Evolutionary conservation across 371 early-diverging fungal species (phyloP), one percentile per base, ranked within the genome.

Genomic region (Sanchytrium tribonematis): DNA sequence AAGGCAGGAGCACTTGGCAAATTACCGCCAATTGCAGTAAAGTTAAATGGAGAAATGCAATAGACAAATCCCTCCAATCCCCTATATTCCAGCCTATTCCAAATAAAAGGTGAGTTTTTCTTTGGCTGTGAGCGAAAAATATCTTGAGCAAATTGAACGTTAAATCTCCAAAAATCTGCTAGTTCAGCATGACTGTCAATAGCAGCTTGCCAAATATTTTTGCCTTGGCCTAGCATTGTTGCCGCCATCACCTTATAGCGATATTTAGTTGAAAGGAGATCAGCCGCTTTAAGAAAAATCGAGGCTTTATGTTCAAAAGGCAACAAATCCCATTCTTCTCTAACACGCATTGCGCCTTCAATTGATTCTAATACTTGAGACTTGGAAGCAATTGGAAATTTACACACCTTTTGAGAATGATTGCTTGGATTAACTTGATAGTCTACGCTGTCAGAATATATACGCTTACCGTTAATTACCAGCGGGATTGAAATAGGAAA

Each of bases 191-290:
- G 91, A 29, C 91, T 83, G 76, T 95, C 97, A 74, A 97, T 97
- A 79, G 95, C 97, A 12, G 97, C 97, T 81, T 97, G 96, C 93
- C 94, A 97, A 74, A 85, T 87, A 79, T 93, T 97, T 82, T 97
- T 97, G 68, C 93, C 93, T 80, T 97, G 97, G 69, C 97, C 97
- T 31, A 97, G 30, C 70, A 97, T 95, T 68, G 97, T 91, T 32
- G 96, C 91, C 22, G 97, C 97, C 86, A 93, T 84, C 68, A 91
- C 72, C 81, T 88, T 72, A 73, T 82, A 84, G 78, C 92, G 83
- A 81, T 94, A 93, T 78, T 94, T 94, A 74, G 74, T 76, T 31
- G 91, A 74, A 17, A 93, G 79, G 69, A 95, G 80, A 75, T 97
- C 96, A 71, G 97, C 96, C 28, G 97, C 96, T 81, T 93, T 91